Evolutionary conservation across 345 rosid species (phyloP).

Genomic region (Sisymbrium irio): DNA sequence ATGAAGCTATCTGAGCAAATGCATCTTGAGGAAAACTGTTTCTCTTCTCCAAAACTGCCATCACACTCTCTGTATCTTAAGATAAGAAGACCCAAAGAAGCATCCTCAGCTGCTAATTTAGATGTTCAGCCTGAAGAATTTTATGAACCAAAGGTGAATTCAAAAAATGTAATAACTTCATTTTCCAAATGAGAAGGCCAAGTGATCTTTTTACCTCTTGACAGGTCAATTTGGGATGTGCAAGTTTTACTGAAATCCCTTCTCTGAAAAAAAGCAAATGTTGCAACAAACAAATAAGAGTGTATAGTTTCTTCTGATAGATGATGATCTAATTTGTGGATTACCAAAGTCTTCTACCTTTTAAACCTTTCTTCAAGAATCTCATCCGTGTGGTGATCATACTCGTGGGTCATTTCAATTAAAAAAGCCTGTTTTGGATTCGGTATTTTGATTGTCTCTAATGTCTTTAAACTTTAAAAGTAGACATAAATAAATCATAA

Average conservation of each 20-base stretch:
- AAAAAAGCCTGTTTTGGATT: constrained; percentile 75
- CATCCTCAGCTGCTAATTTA: not conserved
- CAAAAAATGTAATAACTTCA: not conserved
- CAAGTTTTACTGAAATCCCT: constrained; percentile 85
- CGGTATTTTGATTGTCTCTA: constrained; percentile 72
- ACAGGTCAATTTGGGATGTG: constrained; percentile 60
- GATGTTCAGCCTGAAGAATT: not conserved
- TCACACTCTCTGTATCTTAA: constrained; percentile 3
- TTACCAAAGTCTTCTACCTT: constrained; percentile 41
- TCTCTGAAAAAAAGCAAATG: constrained; percentile 53
- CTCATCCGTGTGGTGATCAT: constrained; percentile 78
- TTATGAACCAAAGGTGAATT: not conserved
- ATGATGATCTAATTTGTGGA: not conserved
- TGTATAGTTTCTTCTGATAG: not conserved
- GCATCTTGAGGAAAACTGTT: constrained; percentile 5
- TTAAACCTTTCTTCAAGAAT: constrained; percentile 75
- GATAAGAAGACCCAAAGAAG: not conserved
- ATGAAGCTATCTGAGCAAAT: not conserved
- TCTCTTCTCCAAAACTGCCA: not conserved
- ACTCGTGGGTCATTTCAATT: constrained; percentile 88
- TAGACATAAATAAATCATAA: not conserved
- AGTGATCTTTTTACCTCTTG: constrained; percentile 23
- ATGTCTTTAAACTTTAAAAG: constrained; percentile 49
- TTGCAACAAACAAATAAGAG: not conserved
- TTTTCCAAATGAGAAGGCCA: not conserved